Evolutionary conservation across 139 green algal genomes (phyloP), one percentile per base, ranked within the genome.

Genomic region (Chlamydomonas asymmetrica): DNA sequence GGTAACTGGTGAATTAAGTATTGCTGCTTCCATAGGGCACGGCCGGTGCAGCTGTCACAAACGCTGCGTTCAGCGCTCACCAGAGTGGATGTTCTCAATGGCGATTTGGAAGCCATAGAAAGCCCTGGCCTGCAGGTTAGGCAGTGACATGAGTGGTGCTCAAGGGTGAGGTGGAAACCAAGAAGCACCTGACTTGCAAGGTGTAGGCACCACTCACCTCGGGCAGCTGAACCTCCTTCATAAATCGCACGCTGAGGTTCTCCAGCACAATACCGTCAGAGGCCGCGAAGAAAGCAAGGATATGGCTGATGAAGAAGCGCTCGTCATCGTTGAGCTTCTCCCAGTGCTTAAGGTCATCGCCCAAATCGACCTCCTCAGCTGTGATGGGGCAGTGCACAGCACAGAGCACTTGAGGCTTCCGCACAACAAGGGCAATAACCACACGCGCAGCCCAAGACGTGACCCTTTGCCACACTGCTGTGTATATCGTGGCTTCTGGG

Each of bases 31-130:
- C n/a, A n/a, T n/a, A n/a, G n/a, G n/a, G n/a, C n/a, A n/a, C n/a
- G n/a, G n/a, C n/a, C n/a, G n/a, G n/a, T n/a, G n/a, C n/a, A 27
- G 13, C 7, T 49, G 60, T 22, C 20, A 43, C 7, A 38, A 68
- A 7, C 34, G 32, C 4, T 25, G 25, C 22, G 4, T 41, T 22
- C 1, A 40, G 2, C 3, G 25, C 54, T 23, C 32, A 76, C 70
- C 94, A 73, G 82, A 91, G 85, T 99, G 95, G 52, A 99, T 98
- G 84, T 99, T 98, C 87, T 99, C 95, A 63, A 99, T 99, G 31
- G 95, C 94, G 35, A 98, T 97, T 80, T 99, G 95, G 85, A 98
- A 99, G 39, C 72, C 72, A 60, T 71, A 71, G 43, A 71, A 78
- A 6, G 61, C 72, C 8, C 72, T 59, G 8, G 61, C 72, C 72